Percentiles rank a stretch among this genome's conserved stretches.
Evolutionary conservation across 495 filamentous ascomycete species (phyloP).

Genomic region (Cairneyella variabilis): DNA sequence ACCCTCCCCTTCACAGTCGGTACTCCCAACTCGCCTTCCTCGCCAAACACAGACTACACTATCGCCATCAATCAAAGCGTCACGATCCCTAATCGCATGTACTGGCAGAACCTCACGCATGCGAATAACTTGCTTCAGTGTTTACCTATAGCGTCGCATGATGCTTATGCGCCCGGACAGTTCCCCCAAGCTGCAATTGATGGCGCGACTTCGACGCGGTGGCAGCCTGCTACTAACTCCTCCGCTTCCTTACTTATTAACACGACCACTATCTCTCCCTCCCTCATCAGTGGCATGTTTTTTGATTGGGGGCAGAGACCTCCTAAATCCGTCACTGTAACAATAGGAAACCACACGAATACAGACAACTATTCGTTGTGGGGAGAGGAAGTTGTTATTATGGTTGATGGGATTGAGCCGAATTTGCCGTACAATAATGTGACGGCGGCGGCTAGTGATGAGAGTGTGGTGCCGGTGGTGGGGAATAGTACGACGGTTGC

Average conservation of each 20-base stretch:
- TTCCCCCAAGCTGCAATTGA: conserved; percentile 70
- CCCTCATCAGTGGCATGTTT: conserved; percentile 46
- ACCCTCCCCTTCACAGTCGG: conserved; percentile 51
- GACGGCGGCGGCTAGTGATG: not conserved
- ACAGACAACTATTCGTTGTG: conserved; percentile 19
- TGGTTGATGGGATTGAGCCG: conserved; percentile 29
- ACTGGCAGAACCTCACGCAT: conserved; percentile 42
- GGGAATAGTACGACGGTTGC: conserved; percentile 22
- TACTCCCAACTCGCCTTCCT: conserved; percentile 21
- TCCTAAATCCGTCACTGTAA: conserved; percentile 50
- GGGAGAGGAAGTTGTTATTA: conserved; percentile 21
- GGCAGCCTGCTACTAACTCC: conserved; percentile 57
- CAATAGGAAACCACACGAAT: conserved; percentile 45
- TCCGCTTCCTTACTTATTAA: conserved; percentile 47
- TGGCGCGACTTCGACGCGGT: conserved; percentile 64
- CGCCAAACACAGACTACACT: conserved; percentile 34
- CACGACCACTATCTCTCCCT: conserved; percentile 28
- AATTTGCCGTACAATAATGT: conserved; percentile 26
- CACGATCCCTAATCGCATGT: conserved; percentile 53
- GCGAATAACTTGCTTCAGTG: conserved; percentile 66
- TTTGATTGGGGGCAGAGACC: conserved; percentile 68
- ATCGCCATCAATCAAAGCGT: conserved; percentile 50
- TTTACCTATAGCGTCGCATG: conserved; percentile 44
- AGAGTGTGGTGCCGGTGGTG: conserved; percentile 12
- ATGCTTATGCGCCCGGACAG: conserved; percentile 59